Base-by-base conservation (phyloP, 2,329 filamentous ascomycete species). In the Colletotrichum incanum region DNA sequence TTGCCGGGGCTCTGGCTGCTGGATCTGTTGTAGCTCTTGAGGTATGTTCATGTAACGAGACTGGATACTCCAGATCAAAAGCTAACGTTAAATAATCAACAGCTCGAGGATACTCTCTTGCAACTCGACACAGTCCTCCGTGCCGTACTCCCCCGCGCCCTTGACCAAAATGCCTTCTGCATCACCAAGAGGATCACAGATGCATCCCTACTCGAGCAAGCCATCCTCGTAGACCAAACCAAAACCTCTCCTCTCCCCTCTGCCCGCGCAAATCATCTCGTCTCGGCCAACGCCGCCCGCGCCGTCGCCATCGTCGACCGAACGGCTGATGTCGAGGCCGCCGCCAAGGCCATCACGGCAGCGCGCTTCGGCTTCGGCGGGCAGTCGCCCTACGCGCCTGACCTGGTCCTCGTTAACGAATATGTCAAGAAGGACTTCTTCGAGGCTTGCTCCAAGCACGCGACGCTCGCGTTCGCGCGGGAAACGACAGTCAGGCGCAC, bases 351-450 rank as follows among this genome's bases (percentile, higher is more conserved):
- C 2, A 81, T 92, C 1, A 84, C 88, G 0, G 81, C 80, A 0
- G 88, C 90, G 1, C 83, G 89, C 2, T 88, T 91, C 75, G 80
- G 81, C 18, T 88, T 90, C 39, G 82, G 86, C 1, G 90, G 90
- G 2, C 82, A 79, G 2, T 91, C 90, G 1, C 85, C 89, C 0
- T 92, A 92, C 76, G 87, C 89, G 0, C 91, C 91, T 0, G 90
- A 92, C 75, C 39, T 91, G 0, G 87, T 92, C 0, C 79, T 92
- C 0, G 90, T 93, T n/a, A 91, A 92, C 72, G 90, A 92, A 73
- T 92, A 87, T 71, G 82, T 85, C 4, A 88, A 88, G 80, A 83
- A 86, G 66, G 82, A 84, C 0, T 91, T 92, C 74, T 77, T 89
- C 0, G 83, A 86, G 66, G 70, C 70, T 14, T 72, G 70, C 28